phyloP scores from a whole-genome alignment of 2,329 filamentous ascomycete species.

The Fusarium nanum region DNA sequence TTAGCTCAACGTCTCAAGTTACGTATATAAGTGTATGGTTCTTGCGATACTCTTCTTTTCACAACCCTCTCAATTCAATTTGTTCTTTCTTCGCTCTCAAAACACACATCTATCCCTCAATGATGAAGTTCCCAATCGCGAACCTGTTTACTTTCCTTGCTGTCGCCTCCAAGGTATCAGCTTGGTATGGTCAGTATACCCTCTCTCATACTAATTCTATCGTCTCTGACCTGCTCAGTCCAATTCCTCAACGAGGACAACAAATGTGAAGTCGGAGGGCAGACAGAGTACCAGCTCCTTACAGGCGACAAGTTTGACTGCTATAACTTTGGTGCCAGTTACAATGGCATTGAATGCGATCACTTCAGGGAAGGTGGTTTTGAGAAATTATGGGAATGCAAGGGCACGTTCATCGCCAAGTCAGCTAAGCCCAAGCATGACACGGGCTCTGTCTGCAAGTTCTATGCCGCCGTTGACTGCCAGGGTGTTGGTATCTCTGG shows the following conservation, averaged over 20 bases:
- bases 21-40: not conserved
- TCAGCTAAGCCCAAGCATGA: not conserved
- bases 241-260: not conserved
- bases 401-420: not conserved
- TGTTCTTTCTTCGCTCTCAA: not conserved
- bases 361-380: not conserved
- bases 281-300: not conserved
- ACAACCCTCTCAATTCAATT: not conserved
- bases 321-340: not conserved
- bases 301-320: not conserved
- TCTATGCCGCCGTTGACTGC: not conserved
- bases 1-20: not conserved
- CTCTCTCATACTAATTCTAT: not conserved
- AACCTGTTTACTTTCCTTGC: not conserved
- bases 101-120: not conserved
- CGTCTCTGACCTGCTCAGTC: not conserved
- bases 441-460: not conserved
- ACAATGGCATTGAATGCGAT: not conserved
- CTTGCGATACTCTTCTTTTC: too few relatives aligned
- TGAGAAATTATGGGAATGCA: not conserved
- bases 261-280: not conserved
- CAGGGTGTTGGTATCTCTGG: not conserved
- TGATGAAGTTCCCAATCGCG: not conserved
- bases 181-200: not conserved
- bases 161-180: not conserved